Base-by-base conservation (phyloP, 768 basidiomycete species). In the Rhodosporidiobolus sp. region DNA sequence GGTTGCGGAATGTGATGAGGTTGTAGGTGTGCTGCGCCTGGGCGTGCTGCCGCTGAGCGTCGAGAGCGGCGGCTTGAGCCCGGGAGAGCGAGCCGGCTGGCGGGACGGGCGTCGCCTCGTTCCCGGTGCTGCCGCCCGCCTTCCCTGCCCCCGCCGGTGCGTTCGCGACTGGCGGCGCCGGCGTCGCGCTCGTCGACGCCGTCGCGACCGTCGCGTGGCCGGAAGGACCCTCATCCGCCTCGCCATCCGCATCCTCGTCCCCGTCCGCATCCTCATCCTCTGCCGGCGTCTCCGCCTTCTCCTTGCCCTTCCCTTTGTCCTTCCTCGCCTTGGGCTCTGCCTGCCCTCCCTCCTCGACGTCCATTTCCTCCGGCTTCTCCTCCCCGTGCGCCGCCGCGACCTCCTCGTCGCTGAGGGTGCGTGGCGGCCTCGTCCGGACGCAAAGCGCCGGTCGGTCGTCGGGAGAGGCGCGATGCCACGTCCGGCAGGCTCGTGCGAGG, bases 401-500 rank as follows among this genome's bases (percentile, higher is more conserved):
- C 71, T 82, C 79, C 20, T 82, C 82, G 64, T 85, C 84, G 54
- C 82, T 82, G 69, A 86, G 85, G 49, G 88, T 86, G 78, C 57
- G 67, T 1, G 80, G 77, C n/a, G 65, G 53, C 5, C 63, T n/a
- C 19, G 68, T 58, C 22, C 50, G 63, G 5, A 84, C 82, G 76
- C 91, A 91, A 43, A 85, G 84, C 6, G 81, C 82, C 4, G 88
- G 81, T 52, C 91, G 86, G 70, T 88, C 87, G 75, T 88, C 88
- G 30, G 82, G 82, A n/a, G 84, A 84, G 19, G 84, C 85, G 32
- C 89, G 88, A 63, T 95, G 92, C 92, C 93, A 99, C 77, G 92
- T 89, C 12, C 91, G 85, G 30, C 93, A 89, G 34, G 91, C 86
- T 43, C 87, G 87, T 1, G 92, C 90, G 38, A 99, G 81, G 69